Percentiles rank a stretch among this genome's conserved stretches.
phyloP scores from a whole-genome alignment of 2,329 filamentous ascomycete species.

The Truncatella angustata region DNA sequence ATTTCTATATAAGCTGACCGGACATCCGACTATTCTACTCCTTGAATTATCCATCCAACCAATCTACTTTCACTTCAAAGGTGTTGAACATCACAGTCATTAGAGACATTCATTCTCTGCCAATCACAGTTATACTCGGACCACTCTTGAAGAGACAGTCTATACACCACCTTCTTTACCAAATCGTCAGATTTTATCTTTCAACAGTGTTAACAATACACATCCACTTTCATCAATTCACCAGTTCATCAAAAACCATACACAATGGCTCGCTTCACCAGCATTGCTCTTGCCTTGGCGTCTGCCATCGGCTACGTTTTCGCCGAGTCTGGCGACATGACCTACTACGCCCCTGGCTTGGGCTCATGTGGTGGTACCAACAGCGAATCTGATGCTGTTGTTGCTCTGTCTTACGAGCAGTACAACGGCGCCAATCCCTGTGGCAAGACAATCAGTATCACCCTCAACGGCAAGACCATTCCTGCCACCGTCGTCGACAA shows the following conservation, averaged over 20 bases:
- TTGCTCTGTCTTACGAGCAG: background rate
- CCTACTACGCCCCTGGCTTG: slow-evolving; percentile 6
- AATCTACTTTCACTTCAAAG: background rate
- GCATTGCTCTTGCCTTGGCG: background rate
- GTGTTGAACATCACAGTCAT: background rate
- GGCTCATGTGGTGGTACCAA: slow-evolving; percentile 9
- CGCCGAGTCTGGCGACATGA: slow-evolving; percentile 11
- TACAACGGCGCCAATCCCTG: slow-evolving; percentile 14
- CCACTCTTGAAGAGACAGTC: slow-evolving; percentile 4
- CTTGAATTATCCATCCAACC: background rate
- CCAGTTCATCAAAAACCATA: background rate
- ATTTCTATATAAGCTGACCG: background rate
- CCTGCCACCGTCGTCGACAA: slow-evolving; percentile 29
- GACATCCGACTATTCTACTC: background rate
- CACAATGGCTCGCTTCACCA: slow-evolving; percentile 6
- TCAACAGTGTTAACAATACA: background rate
- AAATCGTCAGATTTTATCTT: background rate
- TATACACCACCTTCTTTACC: background rate
- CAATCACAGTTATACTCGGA: background rate
- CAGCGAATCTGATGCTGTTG: slow-evolving; percentile 6
- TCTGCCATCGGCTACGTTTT: slow-evolving; percentile 4
- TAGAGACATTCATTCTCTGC: slow-evolving; percentile 1
- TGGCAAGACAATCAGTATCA: slow-evolving; percentile 11
- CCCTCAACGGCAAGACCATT: slow-evolving; percentile 19
- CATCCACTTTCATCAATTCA: background rate